Base-by-base conservation (phyloP, 768 basidiomycete genomes). In the Termitomyces sp. region DNA sequence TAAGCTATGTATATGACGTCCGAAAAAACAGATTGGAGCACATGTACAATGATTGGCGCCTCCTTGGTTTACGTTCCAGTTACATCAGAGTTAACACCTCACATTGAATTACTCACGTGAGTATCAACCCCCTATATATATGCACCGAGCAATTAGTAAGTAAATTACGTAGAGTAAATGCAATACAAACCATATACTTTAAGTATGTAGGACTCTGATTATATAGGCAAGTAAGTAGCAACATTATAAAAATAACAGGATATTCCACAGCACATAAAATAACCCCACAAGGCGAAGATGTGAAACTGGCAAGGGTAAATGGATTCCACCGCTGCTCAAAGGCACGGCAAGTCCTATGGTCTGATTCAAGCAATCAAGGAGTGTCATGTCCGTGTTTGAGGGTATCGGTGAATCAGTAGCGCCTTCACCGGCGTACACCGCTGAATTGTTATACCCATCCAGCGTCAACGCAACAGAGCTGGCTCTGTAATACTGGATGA, bases 401-500 rank as follows among this genome's bases (percentile, higher is more conserved):
- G 83, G 84, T 1, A 85, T 68, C 0, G 79, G 70, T 0, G 76
- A 67, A 55, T 77, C 72, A 0, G 77, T 60, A 0, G 65, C 63
- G 5, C 68, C 60, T 43, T 77, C 65, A 16, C 49, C 44, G 5
- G 57, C 61, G 34, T 79, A 66, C 3, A 73, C 77, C 4, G 77
- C 81, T 0, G 81, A 80, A 59, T 88, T 79, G 62, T 87, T 86
- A 63, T 88, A 88, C 0, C 81, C 81, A 55, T 88, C 81, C 6
- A 87, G 68, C 1, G 82, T 76, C 19, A 88, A 71, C 1, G 75
- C 79, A 34, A 85, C 74, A 45, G 79, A 84, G 62, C 83, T 84
- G 1, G 82, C 79, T 19, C 86, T 82, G 62, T 83, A 89, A 66
- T 87, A 89, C 54, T 87, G 80, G 16, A 86, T 61, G 0, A 83